A percentile compares a stretch with the other conserved stretches of the same genome.
These are phyloP conservation scores for Trichoderma semiorbis DNA, from an alignment of 2,329 filamentous ascomycete genomes.

Conservation along the genomic window DNA sequence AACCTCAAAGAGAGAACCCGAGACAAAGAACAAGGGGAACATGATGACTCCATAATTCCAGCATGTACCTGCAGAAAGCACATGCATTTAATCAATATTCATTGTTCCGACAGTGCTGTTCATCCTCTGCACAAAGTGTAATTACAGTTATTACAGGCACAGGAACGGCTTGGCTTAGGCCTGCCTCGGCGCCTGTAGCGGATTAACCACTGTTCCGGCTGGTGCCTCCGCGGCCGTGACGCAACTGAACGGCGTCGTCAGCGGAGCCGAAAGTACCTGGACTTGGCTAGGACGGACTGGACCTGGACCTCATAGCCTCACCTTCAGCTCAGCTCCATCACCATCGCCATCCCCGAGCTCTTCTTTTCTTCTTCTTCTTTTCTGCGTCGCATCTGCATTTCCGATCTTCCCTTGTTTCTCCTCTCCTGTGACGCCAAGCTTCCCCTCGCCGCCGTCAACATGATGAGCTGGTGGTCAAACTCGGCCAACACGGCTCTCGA, in stretches of 20 bases:
- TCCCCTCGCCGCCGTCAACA: slow-evolving; percentile 30
- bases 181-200: neutral
- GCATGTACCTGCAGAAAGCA: neutral
- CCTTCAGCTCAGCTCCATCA: neutral
- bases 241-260: slow-evolving; percentile 19
- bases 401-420: neutral
- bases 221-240: slow-evolving; percentile 18
- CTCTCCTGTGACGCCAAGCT: slow-evolving; percentile 11
- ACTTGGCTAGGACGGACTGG: neutral
- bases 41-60: neutral
- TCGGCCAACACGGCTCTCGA: slow-evolving; percentile 88
- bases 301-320: slow-evolving; percentile 1
- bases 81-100: neutral
- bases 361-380: neutral
- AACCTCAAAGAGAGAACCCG: neutral
- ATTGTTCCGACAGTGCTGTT: neutral
- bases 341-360: slow-evolving; percentile 10
- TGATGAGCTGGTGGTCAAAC: slow-evolving; percentile 96
- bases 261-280: slow-evolving; percentile 3
- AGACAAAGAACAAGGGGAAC: neutral
- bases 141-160: slow-evolving; percentile 15
- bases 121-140: neutral
- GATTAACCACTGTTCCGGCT: slow-evolving; percentile 16
- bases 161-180: neutral
- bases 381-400: neutral